Evolutionary conservation across 116 monocot species (phyloP), one percentile per base, ranked within the genome.

Genomic region (Phalaenopsis hybrid): DNA sequence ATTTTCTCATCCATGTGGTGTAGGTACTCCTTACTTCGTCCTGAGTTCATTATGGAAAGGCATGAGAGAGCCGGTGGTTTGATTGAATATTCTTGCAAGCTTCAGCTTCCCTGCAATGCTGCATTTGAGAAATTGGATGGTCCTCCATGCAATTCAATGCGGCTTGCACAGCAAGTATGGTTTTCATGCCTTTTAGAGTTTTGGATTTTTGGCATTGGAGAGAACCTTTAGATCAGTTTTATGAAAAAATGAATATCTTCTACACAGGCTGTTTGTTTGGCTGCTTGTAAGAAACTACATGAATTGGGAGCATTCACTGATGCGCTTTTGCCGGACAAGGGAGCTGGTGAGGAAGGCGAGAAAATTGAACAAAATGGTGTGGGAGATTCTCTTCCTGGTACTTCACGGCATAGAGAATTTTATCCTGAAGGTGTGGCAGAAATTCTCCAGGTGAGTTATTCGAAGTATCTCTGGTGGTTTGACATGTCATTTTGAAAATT

Each of bases 221-320:
- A 25, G 5, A 33, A 43, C 31, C n/a, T 43, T 83, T 4, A 44
- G 49, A 17, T 20, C 50, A 43, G 15, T 78, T 41, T 72, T 72
- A 37, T 68, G 49, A 31, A 75, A 5, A 31, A 68, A 20, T 77
- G 9, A 68, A 34, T 83, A 34, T 43, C 81, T 51, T 61, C 51
- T 80, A 44, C 85, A 81, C 82, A 97, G 97, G 94, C 94, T 84
- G 97, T 97, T 67, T 94, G 93, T 82, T 90, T 97, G 82, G 94
- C 90, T 88, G 97, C 92, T 76, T 97, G 97, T 84, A 94, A 93
- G 89, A 97, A 93, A 67, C 87, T 97, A 77, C 97, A 97, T 91
- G 97, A 97, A 89, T 91, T 97, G 97, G 97, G 91, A 28, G 97
- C 92, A 76, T 97, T 97, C 85, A 97, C 94, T 77, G 97, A 97